Evolutionary conservation across 805 yeast species (phyloP).

Genomic region (Spathaspora boniae): DNA sequence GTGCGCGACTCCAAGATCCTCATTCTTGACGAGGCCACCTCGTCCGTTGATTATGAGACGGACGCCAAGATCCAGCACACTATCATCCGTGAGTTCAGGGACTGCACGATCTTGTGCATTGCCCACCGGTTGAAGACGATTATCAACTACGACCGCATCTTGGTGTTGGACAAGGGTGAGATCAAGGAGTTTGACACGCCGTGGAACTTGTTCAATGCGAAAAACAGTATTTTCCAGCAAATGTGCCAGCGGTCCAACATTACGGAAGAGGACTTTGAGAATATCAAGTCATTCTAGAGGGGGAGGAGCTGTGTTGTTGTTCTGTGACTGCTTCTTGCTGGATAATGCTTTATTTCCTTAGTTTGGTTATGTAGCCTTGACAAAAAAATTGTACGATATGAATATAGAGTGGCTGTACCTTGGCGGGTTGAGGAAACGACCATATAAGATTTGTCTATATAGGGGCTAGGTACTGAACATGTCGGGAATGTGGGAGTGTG

Average conservation of each 20-base stretch:
- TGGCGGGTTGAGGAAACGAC: too few species aligned
- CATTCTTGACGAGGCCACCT: slow-evolving; percentile 82
- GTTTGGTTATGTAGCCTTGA: neutral
- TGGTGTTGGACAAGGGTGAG: slow-evolving; percentile 80
- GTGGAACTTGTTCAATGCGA: slow-evolving; percentile 51
- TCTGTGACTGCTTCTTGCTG: neutral
- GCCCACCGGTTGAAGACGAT: slow-evolving; percentile 84
- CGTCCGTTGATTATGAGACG: slow-evolving; percentile 81
- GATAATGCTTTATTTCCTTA: neutral
- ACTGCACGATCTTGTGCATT: slow-evolving; percentile 79
- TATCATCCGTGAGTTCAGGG: slow-evolving; percentile 61
- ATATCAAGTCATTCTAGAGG: slow-evolving; percentile 6
- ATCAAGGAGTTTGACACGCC: slow-evolving; percentile 77
- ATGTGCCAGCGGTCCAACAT: slow-evolving; percentile 62
- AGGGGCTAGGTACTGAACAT: too few species aligned
- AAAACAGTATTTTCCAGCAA: slow-evolving; percentile 55
- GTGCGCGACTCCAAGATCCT: slow-evolving; percentile 72
- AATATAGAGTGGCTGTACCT: too few species aligned
- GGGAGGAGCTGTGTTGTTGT: too few species aligned
- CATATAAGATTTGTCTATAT: too few species aligned
- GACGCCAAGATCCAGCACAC: slow-evolving; percentile 77
- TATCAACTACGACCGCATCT: slow-evolving; percentile 67
- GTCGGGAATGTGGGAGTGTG: too few species aligned
- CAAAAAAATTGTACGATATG: too few species aligned
- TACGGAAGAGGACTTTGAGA: slow-evolving; percentile 40